Percentiles rank a stretch among this genome's conserved stretches.
Conservation (phyloP, 2,329 filamentous ascomycete genomes). For the Helminthosporium solani region DNA sequence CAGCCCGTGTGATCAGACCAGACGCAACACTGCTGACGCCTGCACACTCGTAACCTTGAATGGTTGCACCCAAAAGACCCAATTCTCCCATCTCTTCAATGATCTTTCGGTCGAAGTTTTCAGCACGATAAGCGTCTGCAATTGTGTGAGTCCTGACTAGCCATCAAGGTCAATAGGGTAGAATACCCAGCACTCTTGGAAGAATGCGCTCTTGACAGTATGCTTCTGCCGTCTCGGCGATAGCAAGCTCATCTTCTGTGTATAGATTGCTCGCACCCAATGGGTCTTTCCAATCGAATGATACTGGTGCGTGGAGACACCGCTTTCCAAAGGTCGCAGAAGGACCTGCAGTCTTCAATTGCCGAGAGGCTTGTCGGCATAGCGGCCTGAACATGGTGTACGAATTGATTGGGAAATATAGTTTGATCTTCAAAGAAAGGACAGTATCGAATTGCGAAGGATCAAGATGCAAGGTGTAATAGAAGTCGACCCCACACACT, state of each 20-base stretch:
- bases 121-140: slow-evolving; percentile 79
- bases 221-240: slow-evolving; percentile 84
- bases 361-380: slow-evolving; percentile 43
- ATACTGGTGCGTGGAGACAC: slow-evolving; percentile 45
- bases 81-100: slow-evolving; percentile 90
- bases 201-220: slow-evolving; percentile 91
- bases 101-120: slow-evolving; percentile 82
- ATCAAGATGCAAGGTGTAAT: neutral
- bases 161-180: neutral
- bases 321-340: slow-evolving; percentile 39
- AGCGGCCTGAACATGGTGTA: slow-evolving; percentile 48
- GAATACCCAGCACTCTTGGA: slow-evolving; percentile 77
- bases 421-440: neutral
- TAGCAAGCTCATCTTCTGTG: slow-evolving; percentile 87
- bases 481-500: slow-evolving; percentile 13
- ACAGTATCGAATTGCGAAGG: neutral
- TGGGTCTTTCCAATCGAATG: slow-evolving; percentile 92
- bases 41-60: slow-evolving; percentile 84
- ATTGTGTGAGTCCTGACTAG: neutral
- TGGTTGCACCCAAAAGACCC: slow-evolving; percentile 82
- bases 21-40: slow-evolving; percentile 84
- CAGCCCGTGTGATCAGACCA: slow-evolving; percentile 86
- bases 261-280: slow-evolving; percentile 71
- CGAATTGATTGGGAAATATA: no score
- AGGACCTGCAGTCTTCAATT: slow-evolving; percentile 34